phyloP scores from a whole-genome alignment of 805 yeast species.

The Saturnispora besseyi region DNA sequence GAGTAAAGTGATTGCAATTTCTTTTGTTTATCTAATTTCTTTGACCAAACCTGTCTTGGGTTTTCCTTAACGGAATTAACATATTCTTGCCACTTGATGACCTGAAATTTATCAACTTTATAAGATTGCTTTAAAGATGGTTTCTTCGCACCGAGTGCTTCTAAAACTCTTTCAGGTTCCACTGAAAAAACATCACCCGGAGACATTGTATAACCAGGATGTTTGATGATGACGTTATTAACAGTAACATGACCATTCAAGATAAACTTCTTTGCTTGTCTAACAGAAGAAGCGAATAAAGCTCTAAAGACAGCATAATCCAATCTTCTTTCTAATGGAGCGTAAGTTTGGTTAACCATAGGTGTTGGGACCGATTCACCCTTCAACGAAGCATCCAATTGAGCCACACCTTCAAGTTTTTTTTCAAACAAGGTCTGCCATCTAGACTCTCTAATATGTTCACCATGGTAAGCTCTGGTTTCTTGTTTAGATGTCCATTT shows the following conservation, averaged over 20 bases:
- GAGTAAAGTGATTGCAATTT: constrained; percentile 27
- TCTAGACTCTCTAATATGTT: constrained; percentile 75
- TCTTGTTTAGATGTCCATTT: constrained; percentile 88
- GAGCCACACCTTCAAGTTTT: constrained; percentile 77
- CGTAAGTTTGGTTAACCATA: constrained; percentile 78
- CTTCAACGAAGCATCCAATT: constrained; percentile 70
- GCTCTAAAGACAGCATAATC: constrained; percentile 88
- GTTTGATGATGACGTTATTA: constrained; percentile 69
- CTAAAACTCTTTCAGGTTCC: constrained; percentile 74
- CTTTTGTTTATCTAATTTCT: constrained; percentile 36
- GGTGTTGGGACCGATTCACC: constrained; percentile 61
- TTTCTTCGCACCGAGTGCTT: constrained; percentile 77
- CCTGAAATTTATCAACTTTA: constrained; percentile 62
- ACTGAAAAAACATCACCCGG: constrained; percentile 87
- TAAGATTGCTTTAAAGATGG: constrained; percentile 66
- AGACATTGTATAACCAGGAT: constrained; percentile 67
- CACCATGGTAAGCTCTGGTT: constrained; percentile 94
- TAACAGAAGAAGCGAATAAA: constrained; percentile 83
- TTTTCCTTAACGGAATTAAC: constrained; percentile 48
- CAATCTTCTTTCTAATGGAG: constrained; percentile 77
- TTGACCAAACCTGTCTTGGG: constrained; percentile 51
- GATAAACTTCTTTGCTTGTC: constrained; percentile 90
- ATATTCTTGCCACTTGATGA: constrained; percentile 66
- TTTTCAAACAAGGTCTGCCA: constrained; percentile 66
- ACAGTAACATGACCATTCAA: constrained; percentile 75